Base-by-base conservation (phyloP, 2,329 filamentous ascomycete genomes). In the Diaporthe citri region DNA sequence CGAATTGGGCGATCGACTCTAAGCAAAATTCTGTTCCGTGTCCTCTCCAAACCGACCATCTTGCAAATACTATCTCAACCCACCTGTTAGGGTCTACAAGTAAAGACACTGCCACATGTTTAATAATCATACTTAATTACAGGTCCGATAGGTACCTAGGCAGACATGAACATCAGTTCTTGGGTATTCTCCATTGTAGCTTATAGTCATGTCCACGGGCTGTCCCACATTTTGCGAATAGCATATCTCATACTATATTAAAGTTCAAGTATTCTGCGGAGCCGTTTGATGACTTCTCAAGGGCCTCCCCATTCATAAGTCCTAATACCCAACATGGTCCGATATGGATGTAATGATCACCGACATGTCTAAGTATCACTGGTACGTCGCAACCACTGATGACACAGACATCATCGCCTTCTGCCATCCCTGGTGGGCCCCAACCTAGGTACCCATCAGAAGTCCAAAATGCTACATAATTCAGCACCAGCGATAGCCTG, bases 401-500 rank as follows among this genome's bases (percentile, higher is more conserved):
- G 46, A 67, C 46, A 25, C 62, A 67, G 10, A 67, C 31, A 36
- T 22, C 10, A 51, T 67, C 62, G 7, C 31, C 22, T 2, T 48
- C 31, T 5, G 1, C 46, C 62, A 52, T 67, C 9, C 62, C 62
- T 39, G 31, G 31, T 17, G 62, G 62, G 3, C 62, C 62, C 62
- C 62, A 67, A 22, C 62, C 62, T 52, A 67, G 13, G 36, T 52
- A 67, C 2, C 62, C 62, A 12, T 67, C 62, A 52, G 46, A 12
- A 52, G 62, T 67, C 62, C 62, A 67, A 17, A 67, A 67, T 17
- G 62, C 62, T 39, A 67, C 46, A 25, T 67, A 52, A 22, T 67
- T 67, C 43, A 52, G n/a, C 7, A 67, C 31, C 13, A 67, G 31
- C 22, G 62, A 67, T 22, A 67, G 62, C 31, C 46, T 52, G 43